These are phyloP conservation scores for Boletus rex-veris DNA, from an alignment of 768 basidiomycete species.

Conservation along the genomic window DNA sequence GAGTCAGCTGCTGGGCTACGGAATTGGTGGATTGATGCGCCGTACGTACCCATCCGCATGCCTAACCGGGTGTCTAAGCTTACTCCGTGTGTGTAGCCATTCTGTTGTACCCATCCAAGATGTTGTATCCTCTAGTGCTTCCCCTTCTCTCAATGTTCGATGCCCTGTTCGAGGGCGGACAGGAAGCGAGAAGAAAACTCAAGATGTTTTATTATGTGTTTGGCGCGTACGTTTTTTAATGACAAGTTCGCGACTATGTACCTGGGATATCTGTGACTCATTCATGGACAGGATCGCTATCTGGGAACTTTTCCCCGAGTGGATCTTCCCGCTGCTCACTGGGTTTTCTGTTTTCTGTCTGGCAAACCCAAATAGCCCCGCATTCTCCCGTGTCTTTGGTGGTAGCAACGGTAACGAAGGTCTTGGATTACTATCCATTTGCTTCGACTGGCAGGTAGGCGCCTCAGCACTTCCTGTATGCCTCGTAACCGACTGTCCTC, in stretches of 20 bases:
- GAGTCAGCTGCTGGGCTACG: slow-evolving; percentile 43
- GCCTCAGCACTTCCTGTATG: slow-evolving; percentile 13
- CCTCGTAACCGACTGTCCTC: not conserved
- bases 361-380: slow-evolving; percentile 37
- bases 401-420: slow-evolving; percentile 67
- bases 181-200: slow-evolving; percentile 39
- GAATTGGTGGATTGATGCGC: slow-evolving; percentile 52
- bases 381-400: slow-evolving; percentile 51
- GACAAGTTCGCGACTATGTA: slow-evolving; percentile 5
- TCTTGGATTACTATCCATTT: slow-evolving; percentile 54
- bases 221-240: slow-evolving; percentile 23
- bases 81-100: slow-evolving; percentile 5
- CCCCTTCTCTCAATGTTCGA: slow-evolving; percentile 27
- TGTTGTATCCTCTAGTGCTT: slow-evolving; percentile 39
- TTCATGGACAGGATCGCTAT: slow-evolving; percentile 33
- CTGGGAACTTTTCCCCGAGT: slow-evolving; percentile 26
- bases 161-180: slow-evolving; percentile 40
- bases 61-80: not conserved
- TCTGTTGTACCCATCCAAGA: slow-evolving; percentile 42
- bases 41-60: slow-evolving; percentile 25
- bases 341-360: slow-evolving; percentile 65
- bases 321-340: slow-evolving; percentile 55
- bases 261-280: not conserved
- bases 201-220: slow-evolving; percentile 26
- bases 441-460: slow-evolving; percentile 53